Percentiles rank a stretch among this genome's conserved stretches.
phyloP scores from a whole-genome alignment of 2,329 filamentous ascomycete genomes.

The Colletotrichum eleusines region DNA sequence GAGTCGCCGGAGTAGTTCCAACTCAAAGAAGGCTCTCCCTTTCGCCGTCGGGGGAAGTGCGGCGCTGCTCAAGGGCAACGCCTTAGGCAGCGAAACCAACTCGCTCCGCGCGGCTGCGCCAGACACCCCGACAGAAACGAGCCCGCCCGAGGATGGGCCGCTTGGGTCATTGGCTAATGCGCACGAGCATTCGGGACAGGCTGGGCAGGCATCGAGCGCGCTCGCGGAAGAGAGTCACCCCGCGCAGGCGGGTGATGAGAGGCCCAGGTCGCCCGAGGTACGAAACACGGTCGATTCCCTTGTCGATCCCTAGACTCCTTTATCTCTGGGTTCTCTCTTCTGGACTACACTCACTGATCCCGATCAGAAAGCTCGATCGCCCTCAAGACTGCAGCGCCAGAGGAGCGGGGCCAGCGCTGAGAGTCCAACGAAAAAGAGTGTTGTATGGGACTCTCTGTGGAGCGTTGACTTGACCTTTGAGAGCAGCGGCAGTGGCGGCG shows the following conservation, averaged over 20 bases:
- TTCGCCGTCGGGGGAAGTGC: constrained; percentile 58
- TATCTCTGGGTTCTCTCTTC: constrained; percentile 41
- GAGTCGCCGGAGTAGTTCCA: constrained; percentile 88
- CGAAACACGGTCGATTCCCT: constrained; percentile 63
- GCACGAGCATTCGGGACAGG: constrained; percentile 29
- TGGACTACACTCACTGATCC: constrained; percentile 48
- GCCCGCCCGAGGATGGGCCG: constrained; percentile 54
- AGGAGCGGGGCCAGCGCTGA: constrained; percentile 51
- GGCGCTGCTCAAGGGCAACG: constrained; percentile 61
- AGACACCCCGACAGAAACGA: constrained; percentile 55
- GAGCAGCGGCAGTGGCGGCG: constrained; percentile 47
- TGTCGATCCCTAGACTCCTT: constrained; percentile 57
- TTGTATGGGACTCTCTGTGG: constrained; percentile 74
- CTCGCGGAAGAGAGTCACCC: constrained; percentile 29
- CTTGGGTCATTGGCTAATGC: constrained; percentile 27
- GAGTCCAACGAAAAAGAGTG: constrained; percentile 62
- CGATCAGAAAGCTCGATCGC: constrained; percentile 42
- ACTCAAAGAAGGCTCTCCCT: constrained; percentile 80
- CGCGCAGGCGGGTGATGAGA: constrained; percentile 34
- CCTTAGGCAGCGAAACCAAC: constrained; percentile 69
- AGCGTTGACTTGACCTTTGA: constrained; percentile 70
- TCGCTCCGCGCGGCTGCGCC: constrained; percentile 64
- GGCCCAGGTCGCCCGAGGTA: constrained; percentile 60
- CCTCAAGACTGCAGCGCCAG: constrained; percentile 53
- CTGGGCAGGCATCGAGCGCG: constrained; percentile 17